Evolutionary conservation across 164 flowering plant genomes (phyloP), one percentile per base, ranked within the genome.

Genomic region (Aristolochia californica): DNA sequence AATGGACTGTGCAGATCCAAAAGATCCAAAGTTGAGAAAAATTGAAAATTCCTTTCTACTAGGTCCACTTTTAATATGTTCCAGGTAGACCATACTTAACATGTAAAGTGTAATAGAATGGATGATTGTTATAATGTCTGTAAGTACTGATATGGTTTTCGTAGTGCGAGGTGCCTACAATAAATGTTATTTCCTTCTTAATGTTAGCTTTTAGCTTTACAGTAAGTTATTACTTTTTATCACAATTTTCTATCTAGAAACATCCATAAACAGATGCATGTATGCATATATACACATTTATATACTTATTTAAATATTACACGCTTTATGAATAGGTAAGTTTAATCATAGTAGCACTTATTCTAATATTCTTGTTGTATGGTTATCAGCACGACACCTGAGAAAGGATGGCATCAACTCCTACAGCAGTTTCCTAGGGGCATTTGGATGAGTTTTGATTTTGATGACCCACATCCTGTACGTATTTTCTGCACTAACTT

Each of bases 381-480:
- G n/a, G n/a, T n/a, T 12, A 51, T 66, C 81, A 88, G 96, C 79
- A 80, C 86, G 8, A 13, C 45, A 20, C 75, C 68, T 62, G 75
- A 75, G 50, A 74, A 74, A 60, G 78, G 77, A 21, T 66, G 74
- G 12, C 66, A 82, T 57, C 66, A 76, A 20, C 40, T 77, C 66
- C 72, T 72, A 47, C 74, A 53, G 47, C 40, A 54, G 52, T 58
- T 88, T 51, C 98, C 96, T 1, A 72, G 71, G 57, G 98, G 98
- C 54, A 81, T 79, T 48, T 91, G 95, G 96, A 61, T 76, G 75
- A 74, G 75, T 45, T 91, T 91, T 67, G 91, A 91, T 70, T 91
- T 91, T 74, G 81, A 78, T 22, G 96, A 91, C 68, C 67, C 84
- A 43, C 98, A 88, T 78, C 98, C 95, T 67, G 98, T 91, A 91